Conservation (phyloP, 352 stramenopile genomes). For the Thalassiosira delicatula region DNA sequence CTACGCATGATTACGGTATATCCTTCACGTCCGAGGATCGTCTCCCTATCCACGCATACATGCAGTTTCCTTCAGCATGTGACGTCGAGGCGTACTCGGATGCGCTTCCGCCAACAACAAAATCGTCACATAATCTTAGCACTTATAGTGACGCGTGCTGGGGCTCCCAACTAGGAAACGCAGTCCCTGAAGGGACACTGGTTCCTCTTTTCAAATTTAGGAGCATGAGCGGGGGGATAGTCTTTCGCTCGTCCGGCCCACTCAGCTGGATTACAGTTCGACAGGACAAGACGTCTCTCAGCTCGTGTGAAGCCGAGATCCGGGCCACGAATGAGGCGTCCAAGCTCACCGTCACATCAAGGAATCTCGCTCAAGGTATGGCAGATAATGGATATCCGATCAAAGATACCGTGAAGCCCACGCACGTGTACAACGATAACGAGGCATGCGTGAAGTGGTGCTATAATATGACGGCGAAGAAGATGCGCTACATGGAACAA, state of each 20-base stretch:
- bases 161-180: slow-evolving; percentile 22
- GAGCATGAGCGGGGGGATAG: slow-evolving; percentile 18
- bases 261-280: slow-evolving; percentile 14
- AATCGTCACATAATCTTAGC: not conserved
- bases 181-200: not conserved
- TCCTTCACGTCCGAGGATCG: not conserved
- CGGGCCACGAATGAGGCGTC: slow-evolving; percentile 2
- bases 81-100: slow-evolving; percentile 17
- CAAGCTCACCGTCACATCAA: not conserved
- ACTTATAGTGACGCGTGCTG: slow-evolving; percentile 23
- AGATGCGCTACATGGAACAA: not conserved
- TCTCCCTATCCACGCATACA: not conserved
- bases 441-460: slow-evolving; percentile 7
- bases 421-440: slow-evolving; percentile 20
- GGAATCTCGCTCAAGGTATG: not conserved
- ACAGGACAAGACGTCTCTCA: not conserved
- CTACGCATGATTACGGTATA: slow-evolving; percentile 8
- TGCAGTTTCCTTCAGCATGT: not conserved
- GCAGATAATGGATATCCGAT: not conserved
- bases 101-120: not conserved
- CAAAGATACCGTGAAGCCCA: not conserved
- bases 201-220: slow-evolving; percentile 19
- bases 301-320: slow-evolving; percentile 34
- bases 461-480: slow-evolving; percentile 5
- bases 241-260: slow-evolving; percentile 1